phyloP scores from a whole-genome alignment of 2,329 filamentous ascomycete genomes.

The Alternaria ventricosa region DNA sequence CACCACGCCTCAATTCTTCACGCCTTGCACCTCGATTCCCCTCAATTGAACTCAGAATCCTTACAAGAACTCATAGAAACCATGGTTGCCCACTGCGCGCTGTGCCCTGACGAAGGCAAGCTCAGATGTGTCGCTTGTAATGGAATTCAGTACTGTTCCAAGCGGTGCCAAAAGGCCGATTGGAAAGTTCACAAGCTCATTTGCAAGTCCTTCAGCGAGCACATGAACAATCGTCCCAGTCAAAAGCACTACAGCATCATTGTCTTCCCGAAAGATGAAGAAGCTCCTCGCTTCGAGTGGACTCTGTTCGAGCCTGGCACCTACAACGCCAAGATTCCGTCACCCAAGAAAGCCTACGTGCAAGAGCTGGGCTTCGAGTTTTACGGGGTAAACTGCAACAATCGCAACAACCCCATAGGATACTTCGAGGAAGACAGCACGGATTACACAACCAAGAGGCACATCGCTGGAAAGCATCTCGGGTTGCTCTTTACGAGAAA shows the following conservation, averaged over 20 bases:
- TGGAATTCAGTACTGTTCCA: conserved; percentile 24
- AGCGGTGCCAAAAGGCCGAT: conserved; percentile 26
- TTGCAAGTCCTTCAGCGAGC: conserved; percentile 11
- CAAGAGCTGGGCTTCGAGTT: background rate
- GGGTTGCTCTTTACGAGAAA: background rate
- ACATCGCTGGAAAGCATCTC: background rate
- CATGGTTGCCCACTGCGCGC: background rate
- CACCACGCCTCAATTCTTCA: background rate
- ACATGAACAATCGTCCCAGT: background rate
- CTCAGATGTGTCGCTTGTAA: conserved; percentile 10
- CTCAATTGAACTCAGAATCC: background rate
- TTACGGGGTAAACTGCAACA: background rate
- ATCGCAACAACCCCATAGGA: background rate
- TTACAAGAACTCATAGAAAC: background rate
- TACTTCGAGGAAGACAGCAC: background rate
- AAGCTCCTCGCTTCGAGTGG: background rate
- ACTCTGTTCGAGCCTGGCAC: background rate
- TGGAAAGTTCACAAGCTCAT: conserved; percentile 32
- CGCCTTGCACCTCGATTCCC: background rate
- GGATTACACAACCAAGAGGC: background rate
- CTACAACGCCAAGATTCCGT: background rate
- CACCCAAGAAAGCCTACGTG: background rate
- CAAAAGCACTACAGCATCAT: background rate
- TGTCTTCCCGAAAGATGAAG: background rate
- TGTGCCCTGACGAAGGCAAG: background rate